Conservation (phyloP, 495 filamentous ascomycete genomes). For the Penicillium soppii region DNA sequence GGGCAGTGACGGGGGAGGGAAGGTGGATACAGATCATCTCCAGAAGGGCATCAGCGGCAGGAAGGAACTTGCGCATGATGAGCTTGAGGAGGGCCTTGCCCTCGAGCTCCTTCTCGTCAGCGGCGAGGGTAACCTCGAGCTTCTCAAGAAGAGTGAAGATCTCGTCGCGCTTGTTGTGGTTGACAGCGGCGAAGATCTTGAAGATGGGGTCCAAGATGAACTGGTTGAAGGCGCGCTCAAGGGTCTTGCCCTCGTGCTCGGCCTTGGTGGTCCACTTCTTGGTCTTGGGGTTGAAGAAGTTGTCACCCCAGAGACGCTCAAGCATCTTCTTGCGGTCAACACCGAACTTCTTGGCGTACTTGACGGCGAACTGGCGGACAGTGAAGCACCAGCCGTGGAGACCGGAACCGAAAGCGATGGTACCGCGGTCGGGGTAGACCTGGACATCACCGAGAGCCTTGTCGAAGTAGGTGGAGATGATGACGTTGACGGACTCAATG, state of each 20-base stretch:
- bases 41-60: conserved; percentile 94
- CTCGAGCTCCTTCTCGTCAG: conserved; percentile 88
- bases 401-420: conserved; percentile 98
- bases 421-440: conserved; percentile 95
- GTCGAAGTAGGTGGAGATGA: conserved; percentile 98
- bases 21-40: conserved; percentile 99
- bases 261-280: conserved; percentile 97
- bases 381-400: conserved; percentile 99
- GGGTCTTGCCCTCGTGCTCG: conserved; percentile 76
- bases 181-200: conserved; percentile 91
- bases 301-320: conserved; percentile 99
- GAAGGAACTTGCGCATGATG: conserved; percentile 97
- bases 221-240: conserved; percentile 98
- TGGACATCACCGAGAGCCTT: conserved; percentile 95
- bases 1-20: conserved; percentile 91
- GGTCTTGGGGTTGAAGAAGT: conserved; percentile 98
- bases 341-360: conserved; percentile 99
- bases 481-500: conserved; percentile 99
- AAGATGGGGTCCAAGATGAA: conserved; percentile 99
- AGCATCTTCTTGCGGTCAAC: conserved; percentile 99
- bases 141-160: conserved; percentile 78
- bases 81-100: conserved; percentile 97
- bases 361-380: conserved; percentile 92
- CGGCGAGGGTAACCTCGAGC: conserved; percentile 83
- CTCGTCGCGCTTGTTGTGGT: conserved; percentile 99